Evolutionary conservation across 2,329 filamentous ascomycete species (phyloP).

Genomic region (Leptographium galeiforme): DNA sequence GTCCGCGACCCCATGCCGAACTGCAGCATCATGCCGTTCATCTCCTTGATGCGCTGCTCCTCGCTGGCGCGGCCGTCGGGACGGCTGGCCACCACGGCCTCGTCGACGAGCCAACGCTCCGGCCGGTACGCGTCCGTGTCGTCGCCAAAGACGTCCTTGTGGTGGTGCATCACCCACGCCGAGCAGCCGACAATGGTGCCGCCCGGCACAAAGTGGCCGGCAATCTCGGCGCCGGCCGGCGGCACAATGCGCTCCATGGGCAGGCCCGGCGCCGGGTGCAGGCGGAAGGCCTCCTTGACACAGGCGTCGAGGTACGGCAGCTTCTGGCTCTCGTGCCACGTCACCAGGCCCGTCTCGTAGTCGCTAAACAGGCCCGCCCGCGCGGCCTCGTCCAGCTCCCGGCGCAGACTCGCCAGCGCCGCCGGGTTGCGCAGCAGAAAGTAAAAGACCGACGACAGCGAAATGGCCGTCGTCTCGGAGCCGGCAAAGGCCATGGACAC

Average conservation of each 20-base stretch:
- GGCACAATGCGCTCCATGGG: constrained; percentile 64
- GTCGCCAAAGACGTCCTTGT: constrained; percentile 52
- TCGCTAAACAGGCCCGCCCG: constrained; percentile 36
- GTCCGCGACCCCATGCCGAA: constrained; percentile 60
- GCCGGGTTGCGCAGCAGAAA: constrained; percentile 51
- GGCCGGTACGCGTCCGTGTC: constrained; percentile 55
- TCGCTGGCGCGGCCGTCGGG: constrained; percentile 20
- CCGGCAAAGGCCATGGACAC: constrained; percentile 64
- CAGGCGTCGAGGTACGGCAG: constrained; percentile 66
- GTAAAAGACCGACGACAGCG: constrained; percentile 59
- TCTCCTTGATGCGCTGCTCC: constrained; percentile 45
- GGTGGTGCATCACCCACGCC: constrained; percentile 61
- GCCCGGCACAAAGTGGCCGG: constrained; percentile 47
- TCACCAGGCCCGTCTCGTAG: constrained; percentile 45
- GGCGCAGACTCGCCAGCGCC: constrained; percentile 41
- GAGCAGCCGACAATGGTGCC: constrained; percentile 65
- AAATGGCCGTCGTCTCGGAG: constrained; percentile 69
- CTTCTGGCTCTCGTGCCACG: constrained; percentile 55
- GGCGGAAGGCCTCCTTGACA: constrained; percentile 63
- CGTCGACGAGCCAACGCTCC: constrained; percentile 48
- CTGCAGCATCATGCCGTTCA: constrained; percentile 59
- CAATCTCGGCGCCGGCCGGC: constrained; percentile 46
- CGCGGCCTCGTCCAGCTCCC: constrained; percentile 49
- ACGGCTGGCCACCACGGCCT: constrained; percentile 13
- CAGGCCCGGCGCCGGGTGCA: constrained; percentile 62